Conservation (phyloP, 768 basidiomycete species). For the Daedaleopsis sinensis region DNA sequence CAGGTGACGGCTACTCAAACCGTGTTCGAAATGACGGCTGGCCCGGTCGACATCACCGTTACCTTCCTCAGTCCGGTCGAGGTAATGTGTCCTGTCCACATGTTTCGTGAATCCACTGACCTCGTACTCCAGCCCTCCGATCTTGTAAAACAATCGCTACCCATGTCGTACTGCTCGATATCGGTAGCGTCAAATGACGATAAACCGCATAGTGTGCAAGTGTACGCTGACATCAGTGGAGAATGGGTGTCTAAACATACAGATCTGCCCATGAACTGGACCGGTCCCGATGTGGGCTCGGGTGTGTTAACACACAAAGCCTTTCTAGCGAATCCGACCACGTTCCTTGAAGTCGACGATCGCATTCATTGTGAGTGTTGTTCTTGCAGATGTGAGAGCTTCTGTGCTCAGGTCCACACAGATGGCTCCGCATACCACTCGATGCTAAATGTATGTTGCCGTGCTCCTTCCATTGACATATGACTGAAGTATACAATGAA, state of each 20-base stretch:
- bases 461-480: no score
- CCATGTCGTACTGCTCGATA: constrained; percentile 43
- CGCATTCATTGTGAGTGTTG: constrained; percentile 58
- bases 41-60: constrained; percentile 62
- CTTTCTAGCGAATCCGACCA: constrained; percentile 46
- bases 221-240: constrained; percentile 43
- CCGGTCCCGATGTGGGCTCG: constrained; percentile 39
- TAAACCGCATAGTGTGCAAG: constrained; percentile 35
- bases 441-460: constrained; percentile 34
- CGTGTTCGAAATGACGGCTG: constrained; percentile 63
- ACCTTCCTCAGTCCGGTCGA: constrained; percentile 65
- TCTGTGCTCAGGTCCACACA: constrained; percentile 25
- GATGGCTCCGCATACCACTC: constrained; percentile 70
- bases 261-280: constrained; percentile 56
- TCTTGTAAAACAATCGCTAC: constrained; percentile 62
- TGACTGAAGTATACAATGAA: background rate
- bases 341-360: constrained; percentile 56
- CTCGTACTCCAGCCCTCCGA: constrained; percentile 47
- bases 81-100: constrained; percentile 21
- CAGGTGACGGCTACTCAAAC: constrained; percentile 75
- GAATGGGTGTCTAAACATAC: constrained; percentile 40
- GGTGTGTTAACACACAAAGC: constrained; percentile 60
- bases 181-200: constrained; percentile 37
- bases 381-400: no score
- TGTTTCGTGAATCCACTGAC: no score